Evolutionary conservation across 75 land plant species (phyloP).

Genomic region (Azolla pinnata): DNA sequence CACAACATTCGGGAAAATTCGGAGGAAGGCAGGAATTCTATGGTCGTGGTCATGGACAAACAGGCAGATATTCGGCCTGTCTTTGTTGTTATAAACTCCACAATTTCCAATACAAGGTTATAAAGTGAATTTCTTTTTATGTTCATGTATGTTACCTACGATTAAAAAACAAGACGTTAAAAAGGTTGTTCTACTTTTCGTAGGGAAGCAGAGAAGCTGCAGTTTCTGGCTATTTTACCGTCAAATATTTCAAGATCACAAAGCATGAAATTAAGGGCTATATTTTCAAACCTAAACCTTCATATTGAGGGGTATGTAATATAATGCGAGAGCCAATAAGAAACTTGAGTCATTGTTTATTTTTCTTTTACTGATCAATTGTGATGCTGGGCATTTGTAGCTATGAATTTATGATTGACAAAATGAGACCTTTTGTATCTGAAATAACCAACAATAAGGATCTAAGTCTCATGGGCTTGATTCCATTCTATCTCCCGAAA

Average conservation of each 20-base stretch:
- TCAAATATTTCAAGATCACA: background rate
- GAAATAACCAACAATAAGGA: background rate
- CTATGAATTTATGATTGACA: background rate
- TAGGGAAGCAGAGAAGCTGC: background rate
- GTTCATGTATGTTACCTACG: background rate
- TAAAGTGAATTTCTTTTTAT: background rate
- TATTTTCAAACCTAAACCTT: background rate
- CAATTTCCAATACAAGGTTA: slow-evolving; percentile 4
- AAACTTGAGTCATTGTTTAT: background rate
- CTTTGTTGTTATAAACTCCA: slow-evolving; percentile 5
- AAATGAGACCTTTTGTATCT: background rate
- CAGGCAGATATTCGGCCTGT: slow-evolving; percentile 5
- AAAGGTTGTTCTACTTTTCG: background rate
- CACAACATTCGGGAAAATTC: no score
- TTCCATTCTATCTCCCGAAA: slow-evolving; percentile 7
- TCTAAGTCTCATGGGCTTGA: background rate
- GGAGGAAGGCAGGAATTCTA: background rate
- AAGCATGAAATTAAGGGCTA: background rate
- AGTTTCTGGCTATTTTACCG: background rate
- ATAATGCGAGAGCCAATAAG: background rate
- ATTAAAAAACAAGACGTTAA: background rate
- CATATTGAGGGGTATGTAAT: background rate
- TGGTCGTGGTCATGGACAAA: background rate
- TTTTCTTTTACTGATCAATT: background rate
- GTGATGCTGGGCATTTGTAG: background rate